Evolutionary conservation across 202 grass and related monocot species (phyloP), one percentile per base, ranked within the genome.

Genomic region (Carex arenaria): DNA sequence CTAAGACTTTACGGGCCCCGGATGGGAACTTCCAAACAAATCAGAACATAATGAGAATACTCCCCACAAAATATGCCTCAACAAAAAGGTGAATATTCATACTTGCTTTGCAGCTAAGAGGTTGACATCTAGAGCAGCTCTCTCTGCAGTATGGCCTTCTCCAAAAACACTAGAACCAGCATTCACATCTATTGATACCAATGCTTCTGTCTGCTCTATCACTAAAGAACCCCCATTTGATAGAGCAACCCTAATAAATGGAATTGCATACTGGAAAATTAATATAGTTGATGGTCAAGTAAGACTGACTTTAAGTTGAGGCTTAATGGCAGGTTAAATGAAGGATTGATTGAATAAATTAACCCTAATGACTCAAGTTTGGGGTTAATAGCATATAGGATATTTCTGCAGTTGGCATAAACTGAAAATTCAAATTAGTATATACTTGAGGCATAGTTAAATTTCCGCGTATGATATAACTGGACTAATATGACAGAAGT

Each of bases 171-270:
- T 91, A 49, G 94, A 89, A 53, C 95, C 95, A 45, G 89, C 86
- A 98, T 98, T 98, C 34, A 98, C 95, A 91, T 98, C 92, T 76
- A 98, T 79, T 80, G 95, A 98, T 82, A 98, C 92, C 40, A 98
- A 86, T 71, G 95, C 95, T 85, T 98, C 95, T 72, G 95, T 98
- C 85, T 95, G 92, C 88, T 98, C 95, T 89, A 98, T 98, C 81
- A 98, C 91, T 83, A 95, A 85, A 66, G 89, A 98, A 86, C 95
- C 95, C 14, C 95, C 95, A 86, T 95, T 93, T 3, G 82, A 78
- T 68, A 98, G 89, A 17, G 84, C 78, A 78, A 98, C 92, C 89
- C 95, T 98, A 87, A 53, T 91, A 83, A 47, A 78, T 61, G 20
- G 85, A 51, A 45, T 84, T 62, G 38, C 87, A 23, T 86, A 61